phyloP scores from a whole-genome alignment of 2,329 filamentous ascomycete species.

The Trichoderma lentiforme region DNA sequence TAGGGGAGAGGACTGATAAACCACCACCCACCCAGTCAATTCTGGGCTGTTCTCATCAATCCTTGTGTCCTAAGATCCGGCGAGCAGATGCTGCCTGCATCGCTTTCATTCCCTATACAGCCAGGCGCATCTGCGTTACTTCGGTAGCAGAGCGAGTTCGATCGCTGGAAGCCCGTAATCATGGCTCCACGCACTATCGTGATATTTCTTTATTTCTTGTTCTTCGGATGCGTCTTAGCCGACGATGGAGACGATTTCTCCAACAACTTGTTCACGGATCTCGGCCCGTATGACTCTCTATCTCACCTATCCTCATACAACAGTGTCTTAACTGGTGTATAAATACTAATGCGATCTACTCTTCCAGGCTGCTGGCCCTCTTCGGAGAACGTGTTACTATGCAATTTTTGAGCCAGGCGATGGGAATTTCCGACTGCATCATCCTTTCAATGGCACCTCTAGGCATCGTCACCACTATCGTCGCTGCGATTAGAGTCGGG shows the following conservation, averaged over 20 bases:
- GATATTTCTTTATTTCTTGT: background rate
- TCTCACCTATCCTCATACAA: background rate
- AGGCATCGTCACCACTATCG: conserved; percentile 43
- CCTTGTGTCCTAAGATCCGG: background rate
- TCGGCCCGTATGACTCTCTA: conserved; percentile 14
- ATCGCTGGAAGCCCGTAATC: background rate
- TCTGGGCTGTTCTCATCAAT: background rate
- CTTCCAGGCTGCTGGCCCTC: conserved; percentile 21
- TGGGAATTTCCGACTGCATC: conserved; percentile 40
- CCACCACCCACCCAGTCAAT: background rate
- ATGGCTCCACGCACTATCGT: background rate
- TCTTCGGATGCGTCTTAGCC: background rate
- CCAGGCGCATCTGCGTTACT: background rate
- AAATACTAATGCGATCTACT: background rate
- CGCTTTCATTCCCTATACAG: background rate
- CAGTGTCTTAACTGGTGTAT: background rate
- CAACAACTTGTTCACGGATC: conserved; percentile 23
- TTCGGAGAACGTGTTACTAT: conserved; percentile 48
- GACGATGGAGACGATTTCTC: conserved; percentile 26
- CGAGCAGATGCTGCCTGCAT: background rate
- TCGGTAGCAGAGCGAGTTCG: background rate
- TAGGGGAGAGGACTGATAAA: background rate
- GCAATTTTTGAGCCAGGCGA: conserved; percentile 46
- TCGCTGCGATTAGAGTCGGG: conserved; percentile 44
- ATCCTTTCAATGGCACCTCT: conserved; percentile 45